Base-by-base conservation (phyloP, 2,329 filamentous ascomycete species). In the Metarhizium rileyi region DNA sequence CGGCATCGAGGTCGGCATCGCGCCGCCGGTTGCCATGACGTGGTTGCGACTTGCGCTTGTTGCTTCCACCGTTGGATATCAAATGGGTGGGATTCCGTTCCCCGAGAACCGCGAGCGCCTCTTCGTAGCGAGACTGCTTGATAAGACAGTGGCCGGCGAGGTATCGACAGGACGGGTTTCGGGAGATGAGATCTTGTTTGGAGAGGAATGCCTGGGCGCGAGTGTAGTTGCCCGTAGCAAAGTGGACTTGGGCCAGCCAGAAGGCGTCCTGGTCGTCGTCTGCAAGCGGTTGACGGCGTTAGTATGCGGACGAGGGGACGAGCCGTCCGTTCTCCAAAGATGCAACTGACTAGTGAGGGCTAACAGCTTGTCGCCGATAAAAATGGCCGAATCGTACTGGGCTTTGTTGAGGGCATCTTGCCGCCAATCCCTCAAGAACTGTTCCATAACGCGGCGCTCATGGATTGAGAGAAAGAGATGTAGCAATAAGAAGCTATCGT, bases 201-300 rank as follows among this genome's bases (percentile, higher is more conserved):
- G 84, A 81, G 53, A 98, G 81, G 56, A 96, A 87, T 23, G 87
- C 80, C 60, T 95, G 84, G 3, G 93, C 90, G 60, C 93, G 86
- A 8, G 86, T 93, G 67, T 95, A 96, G 72, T 97, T 95, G 59
- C 89, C 90, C 45, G 89, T 93, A 47, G 85, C 86, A 70, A 97
- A 98, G 69, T 98, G 91, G 35, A 95, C 89, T 69, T 97, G 91
- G n/a, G 93, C 93, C 41, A 98, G 84, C 86, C 90, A 96, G 64
- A 95, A 95, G 38, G 90, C 91, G 66, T 98, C 93, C 56, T 88
- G 84, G 61, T 95, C 90, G 65, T 91, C 87, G 62, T 90, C 93
- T 96, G 56, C 8, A 50, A 35, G 44, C 5, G 46, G 28, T 28
- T 26, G 28, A 9, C 18, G 30, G 42, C 38, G 45, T 27, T 22